Evolutionary conservation across 306 rosid species (phyloP), one percentile per base, ranked within the genome.

Genomic region (Abrus precatorius): DNA sequence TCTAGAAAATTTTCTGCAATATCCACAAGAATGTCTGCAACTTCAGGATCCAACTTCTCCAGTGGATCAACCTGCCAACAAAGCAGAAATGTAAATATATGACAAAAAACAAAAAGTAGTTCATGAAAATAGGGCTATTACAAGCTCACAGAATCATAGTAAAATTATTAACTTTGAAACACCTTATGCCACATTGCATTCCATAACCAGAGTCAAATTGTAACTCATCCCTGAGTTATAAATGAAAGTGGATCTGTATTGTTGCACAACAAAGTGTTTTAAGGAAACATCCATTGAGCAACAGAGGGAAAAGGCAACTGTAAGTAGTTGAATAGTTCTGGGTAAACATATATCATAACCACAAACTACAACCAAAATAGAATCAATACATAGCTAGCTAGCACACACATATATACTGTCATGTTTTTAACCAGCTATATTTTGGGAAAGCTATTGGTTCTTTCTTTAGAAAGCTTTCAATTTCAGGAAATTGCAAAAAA

Each of bases 1-100:
- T 95, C 99, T n/a, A 95, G 90, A 89, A 95, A 95, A 47, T 92
- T 91, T 65, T 95, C 98, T 32, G 98, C 98, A 65, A 95, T 87
- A 75, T 93, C 97, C 75, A 92, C 88, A 84, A 95, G 96, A 82
- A 93, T 66, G 69, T 92, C 99, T 62, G 91, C 97, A 81, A 95
- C 98, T 78, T 93, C 98, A 62, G 96, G 92, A 79, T 93, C 97
- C 87, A 95, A 81, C 83, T 75, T 91, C 87, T 93, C 98, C 29
- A 81, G 79, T 34, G 99, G 94, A 90, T 93, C 98, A 54, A 93
- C 89, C 98, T 95, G 85, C 62, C 84, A 75, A 78, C 74, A 67
- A 84, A 85, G 84, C 33, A 80, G 45, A 81, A 64, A 61, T 53
- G 67, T 69, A 52, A 84, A 71, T 66, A 77, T 40, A 33, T 27